phyloP scores from a whole-genome alignment of 164 flowering plant species.

The Hamamelis virginiana region DNA sequence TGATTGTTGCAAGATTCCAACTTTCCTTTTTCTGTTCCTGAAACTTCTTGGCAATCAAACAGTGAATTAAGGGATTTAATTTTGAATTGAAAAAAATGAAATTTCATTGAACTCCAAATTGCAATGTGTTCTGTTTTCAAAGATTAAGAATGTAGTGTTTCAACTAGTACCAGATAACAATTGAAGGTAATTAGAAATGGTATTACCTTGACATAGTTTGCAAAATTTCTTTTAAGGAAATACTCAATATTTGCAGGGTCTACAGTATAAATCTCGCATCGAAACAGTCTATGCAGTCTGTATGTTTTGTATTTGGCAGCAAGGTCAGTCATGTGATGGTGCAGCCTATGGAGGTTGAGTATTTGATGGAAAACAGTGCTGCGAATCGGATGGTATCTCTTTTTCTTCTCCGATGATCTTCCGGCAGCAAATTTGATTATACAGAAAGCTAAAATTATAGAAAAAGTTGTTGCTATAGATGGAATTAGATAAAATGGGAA shows the following conservation, averaged over 20 bases:
- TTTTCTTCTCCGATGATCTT: constrained; percentile 9
- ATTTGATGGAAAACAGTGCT: constrained; percentile 53
- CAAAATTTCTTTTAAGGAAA: constrained; percentile 53
- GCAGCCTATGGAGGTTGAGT: constrained; percentile 39
- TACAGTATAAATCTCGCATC: constrained; percentile 46
- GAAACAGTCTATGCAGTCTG: constrained; percentile 33
- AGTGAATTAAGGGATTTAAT: no score
- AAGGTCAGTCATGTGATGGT: constrained; percentile 51
- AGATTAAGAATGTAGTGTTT: no score
- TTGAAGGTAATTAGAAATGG: no score
- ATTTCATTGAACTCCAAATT: no score
- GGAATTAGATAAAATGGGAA: background rate
- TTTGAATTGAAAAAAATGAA: no score
- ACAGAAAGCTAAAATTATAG: constrained; percentile 3
- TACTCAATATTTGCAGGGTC: constrained; percentile 61
- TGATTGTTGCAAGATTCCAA: no score
- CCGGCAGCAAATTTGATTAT: background rate
- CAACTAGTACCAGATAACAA: no score
- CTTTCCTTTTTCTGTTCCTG: no score
- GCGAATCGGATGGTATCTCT: constrained; percentile 44
- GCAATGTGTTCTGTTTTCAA: no score
- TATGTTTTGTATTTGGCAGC: constrained; percentile 41
- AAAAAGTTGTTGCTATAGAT: constrained; percentile 6
- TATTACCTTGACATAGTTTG: constrained; percentile 58
- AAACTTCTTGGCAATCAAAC: no score